Conservation (phyloP, 2,329 filamentous ascomycete species). For the Beauveria sp. region DNA sequence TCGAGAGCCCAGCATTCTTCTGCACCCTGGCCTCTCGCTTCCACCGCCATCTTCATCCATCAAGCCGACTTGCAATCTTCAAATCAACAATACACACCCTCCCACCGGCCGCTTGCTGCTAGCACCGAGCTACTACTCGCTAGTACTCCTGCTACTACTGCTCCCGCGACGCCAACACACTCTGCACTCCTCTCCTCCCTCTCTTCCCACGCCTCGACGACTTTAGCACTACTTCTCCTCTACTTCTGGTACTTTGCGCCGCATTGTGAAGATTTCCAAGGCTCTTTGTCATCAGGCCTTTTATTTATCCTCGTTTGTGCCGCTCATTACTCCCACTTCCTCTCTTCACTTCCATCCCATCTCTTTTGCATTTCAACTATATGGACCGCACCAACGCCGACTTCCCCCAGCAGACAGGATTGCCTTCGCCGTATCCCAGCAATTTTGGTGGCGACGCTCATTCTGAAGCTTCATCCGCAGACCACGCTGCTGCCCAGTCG, state of each 20-base stretch:
- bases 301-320: background rate
- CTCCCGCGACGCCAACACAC: background rate
- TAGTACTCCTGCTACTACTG: background rate
- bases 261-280: no score
- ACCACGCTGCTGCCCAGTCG: constrained; percentile 88
- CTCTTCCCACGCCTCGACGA: background rate
- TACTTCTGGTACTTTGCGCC: background rate
- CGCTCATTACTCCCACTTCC: background rate
- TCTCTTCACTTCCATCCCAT: constrained; percentile 15
- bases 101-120: background rate
- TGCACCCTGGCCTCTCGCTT: background rate
- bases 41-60: background rate
- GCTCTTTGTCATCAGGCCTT: no score
- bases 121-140: background rate
- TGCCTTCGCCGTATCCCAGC: constrained; percentile 64
- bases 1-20: background rate
- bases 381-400: constrained; percentile 61
- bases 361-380: constrained; percentile 23
- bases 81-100: background rate
- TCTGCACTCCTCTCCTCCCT: background rate
- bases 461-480: constrained; percentile 83
- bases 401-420: constrained; percentile 76
- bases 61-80: background rate
- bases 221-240: background rate
- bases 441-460: constrained; percentile 58